Base-by-base conservation (phyloP, 495 filamentous ascomycete genomes). In the Gamarada debralockiae region DNA sequence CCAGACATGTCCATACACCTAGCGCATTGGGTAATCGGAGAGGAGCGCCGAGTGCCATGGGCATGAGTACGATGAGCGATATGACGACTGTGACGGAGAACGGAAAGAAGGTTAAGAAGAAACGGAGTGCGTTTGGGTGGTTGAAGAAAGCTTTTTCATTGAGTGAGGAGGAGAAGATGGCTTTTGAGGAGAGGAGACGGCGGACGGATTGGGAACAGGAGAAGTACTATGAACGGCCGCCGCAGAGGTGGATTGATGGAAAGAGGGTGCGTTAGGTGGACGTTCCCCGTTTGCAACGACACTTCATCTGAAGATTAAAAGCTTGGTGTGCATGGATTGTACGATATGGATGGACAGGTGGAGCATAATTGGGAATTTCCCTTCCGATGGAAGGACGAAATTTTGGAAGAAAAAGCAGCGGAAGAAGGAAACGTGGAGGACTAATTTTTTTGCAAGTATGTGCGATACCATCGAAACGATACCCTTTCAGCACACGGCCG, bases 41-140 rank as follows among this genome's bases (percentile, higher is more conserved):
- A 8, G 25, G 9, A 5, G 53, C 56, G 12, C 60, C 60, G 0
- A 52, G 45, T 29, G 71, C 43, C 20, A 78, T 79, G 75, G 76
- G 74, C 53, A 73, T 71, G 67, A 61, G 73, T 44, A 73, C 72
- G 55, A 66, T 67, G 60, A 67, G 48, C 22, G 51, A 60, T 18
- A 53, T 52, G 24, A 61, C 61, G 3, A 53, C 46, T 10, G 21
- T 56, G 4, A 60, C 53, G 18, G 47, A 45, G 29, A 52, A 69
- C 39, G 65, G 57, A 1, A 66, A 68, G 56, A 67, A 68, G 33
- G 41, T 79, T 24, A 80, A 80, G 59, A 81, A 81, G 70, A 81
- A 81, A 67, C 66, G 74, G 22, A 81, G 78, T 61, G 76, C 75
- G 7, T 81, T 81, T 49, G 76, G 77, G 14, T 81, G 78, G 78